These are phyloP conservation scores for Primulina huaijiensis DNA, from an alignment of 257 asterid genomes.

Conservation along the genomic window DNA sequence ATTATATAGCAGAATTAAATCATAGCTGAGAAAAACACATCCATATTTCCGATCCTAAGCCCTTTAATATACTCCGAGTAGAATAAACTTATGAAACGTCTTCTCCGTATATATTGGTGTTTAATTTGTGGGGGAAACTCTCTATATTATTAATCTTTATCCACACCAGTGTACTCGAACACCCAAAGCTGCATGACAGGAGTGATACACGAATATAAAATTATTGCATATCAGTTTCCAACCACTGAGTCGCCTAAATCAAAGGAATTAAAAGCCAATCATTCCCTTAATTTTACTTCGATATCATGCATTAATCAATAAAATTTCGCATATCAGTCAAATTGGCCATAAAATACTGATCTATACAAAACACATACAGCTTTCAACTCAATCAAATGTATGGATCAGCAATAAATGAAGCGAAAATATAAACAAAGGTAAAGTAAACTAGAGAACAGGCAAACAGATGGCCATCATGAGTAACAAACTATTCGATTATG, in stretches of 20 bases:
- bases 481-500: constrained; percentile 9
- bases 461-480: constrained; percentile 1
- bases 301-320: neutral
- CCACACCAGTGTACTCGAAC: neutral
- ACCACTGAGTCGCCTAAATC: neutral
- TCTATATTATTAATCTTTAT: neutral
- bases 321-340: neutral
- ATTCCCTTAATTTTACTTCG: neutral
- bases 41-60: neutral
- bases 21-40: neutral
- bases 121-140: constrained; percentile 11
- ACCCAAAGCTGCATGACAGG: neutral
- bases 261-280: neutral
- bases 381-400: neutral
- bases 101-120: neutral
- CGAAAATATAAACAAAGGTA: neutral
- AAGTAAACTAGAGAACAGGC: neutral
- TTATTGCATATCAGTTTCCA: neutral
- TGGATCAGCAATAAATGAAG: too few species aligned
- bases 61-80: neutral
- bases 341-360: constrained; percentile 1
- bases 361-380: neutral
- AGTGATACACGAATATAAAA: neutral
- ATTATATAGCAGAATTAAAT: neutral
- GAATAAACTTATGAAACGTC: constrained; percentile 9